Percentiles rank a stretch among this genome's conserved stretches.
These are phyloP conservation scores for Pulveroboletus ravenelii DNA, from an alignment of 768 basidiomycete species.

Conservation along the genomic window DNA sequence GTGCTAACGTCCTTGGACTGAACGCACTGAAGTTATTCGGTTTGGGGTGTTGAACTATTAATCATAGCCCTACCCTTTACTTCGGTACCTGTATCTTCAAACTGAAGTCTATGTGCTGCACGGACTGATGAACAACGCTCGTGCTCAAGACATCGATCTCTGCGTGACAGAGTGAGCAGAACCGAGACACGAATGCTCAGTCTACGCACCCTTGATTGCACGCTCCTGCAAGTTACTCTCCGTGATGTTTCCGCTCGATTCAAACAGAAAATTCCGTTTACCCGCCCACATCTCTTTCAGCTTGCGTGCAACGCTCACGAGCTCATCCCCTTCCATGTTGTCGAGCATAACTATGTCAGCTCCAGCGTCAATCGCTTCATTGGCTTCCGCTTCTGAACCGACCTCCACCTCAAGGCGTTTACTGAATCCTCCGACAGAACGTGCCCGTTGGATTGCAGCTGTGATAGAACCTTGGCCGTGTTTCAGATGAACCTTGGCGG, in stretches of 20 bases:
- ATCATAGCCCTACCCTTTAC: constrained; percentile 13
- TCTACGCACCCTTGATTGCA: constrained; percentile 69
- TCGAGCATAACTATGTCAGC: constrained; percentile 96
- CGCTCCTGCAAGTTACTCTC: constrained; percentile 77
- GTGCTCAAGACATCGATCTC: constrained; percentile 96
- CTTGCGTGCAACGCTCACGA: constrained; percentile 60
- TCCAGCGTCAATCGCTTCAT: constrained; percentile 96
- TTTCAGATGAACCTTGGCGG: constrained; percentile 2
- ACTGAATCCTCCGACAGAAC: constrained; percentile 86
- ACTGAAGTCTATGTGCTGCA: constrained; percentile 93
- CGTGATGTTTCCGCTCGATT: constrained; percentile 94
- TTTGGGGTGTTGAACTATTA: constrained; percentile 29
- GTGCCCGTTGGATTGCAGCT: constrained; percentile 78
- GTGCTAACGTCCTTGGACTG: constrained; percentile 59
- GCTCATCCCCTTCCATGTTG: constrained; percentile 77
- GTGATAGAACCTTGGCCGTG: constrained; percentile 74
- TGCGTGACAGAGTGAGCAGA: constrained; percentile 29
- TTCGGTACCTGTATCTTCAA: constrained; percentile 83
- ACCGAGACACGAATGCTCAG: background rate
- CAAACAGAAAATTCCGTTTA: constrained; percentile 80
- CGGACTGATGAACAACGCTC: constrained; percentile 85
- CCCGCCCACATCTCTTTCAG: constrained; percentile 79
- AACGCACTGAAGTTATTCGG: constrained; percentile 75
- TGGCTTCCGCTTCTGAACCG: constrained; percentile 79
- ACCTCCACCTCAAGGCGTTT: constrained; percentile 93